phyloP scores from a whole-genome alignment of 257 asterid species.

The Solanum medicagineum region DNA sequence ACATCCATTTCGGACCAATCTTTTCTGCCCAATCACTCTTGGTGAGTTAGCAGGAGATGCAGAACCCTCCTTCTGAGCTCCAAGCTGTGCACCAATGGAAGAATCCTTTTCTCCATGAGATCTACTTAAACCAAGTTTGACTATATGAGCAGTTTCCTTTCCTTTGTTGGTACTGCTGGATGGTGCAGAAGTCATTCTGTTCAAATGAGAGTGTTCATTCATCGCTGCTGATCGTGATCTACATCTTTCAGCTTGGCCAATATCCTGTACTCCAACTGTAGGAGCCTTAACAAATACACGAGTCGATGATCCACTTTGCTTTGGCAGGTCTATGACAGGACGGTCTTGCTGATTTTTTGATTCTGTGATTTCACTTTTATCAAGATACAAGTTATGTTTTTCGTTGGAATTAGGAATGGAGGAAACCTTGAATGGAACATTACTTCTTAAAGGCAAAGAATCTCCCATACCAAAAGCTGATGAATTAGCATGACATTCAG shows the following conservation, averaged over 20 bases:
- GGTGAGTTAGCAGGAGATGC: slow-evolving; percentile 18
- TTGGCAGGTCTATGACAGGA: slow-evolving; percentile 18
- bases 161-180: slow-evolving; percentile 17
- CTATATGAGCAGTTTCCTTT: slow-evolving; percentile 5
- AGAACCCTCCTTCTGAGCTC: slow-evolving; percentile 18
- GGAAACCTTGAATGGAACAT: slow-evolving; percentile 7
- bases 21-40: slow-evolving; percentile 44
- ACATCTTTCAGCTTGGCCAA: slow-evolving; percentile 10
- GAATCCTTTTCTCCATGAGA: slow-evolving; percentile 11
- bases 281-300: slow-evolving; percentile 13
- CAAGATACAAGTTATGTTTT: slow-evolving; percentile 12
- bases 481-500: slow-evolving; percentile 11
- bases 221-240: slow-evolving; percentile 12
- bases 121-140: slow-evolving; percentile 16
- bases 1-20: slow-evolving; percentile 85
- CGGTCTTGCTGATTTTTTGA: slow-evolving; percentile 5
- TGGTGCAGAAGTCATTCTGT: slow-evolving; percentile 3
- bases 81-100: slow-evolving; percentile 11
- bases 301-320: slow-evolving; percentile 9
- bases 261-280: slow-evolving; percentile 7
- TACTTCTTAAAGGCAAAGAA: slow-evolving; percentile 30
- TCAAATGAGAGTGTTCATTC: slow-evolving; percentile 20
- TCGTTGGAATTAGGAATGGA: slow-evolving; percentile 18
- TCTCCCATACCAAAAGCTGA: slow-evolving; percentile 1
- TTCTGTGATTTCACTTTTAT: slow-evolving; percentile 10